Base-by-base conservation (phyloP, 495 filamentous ascomycete genomes). In the Penicillium coprophilum region DNA sequence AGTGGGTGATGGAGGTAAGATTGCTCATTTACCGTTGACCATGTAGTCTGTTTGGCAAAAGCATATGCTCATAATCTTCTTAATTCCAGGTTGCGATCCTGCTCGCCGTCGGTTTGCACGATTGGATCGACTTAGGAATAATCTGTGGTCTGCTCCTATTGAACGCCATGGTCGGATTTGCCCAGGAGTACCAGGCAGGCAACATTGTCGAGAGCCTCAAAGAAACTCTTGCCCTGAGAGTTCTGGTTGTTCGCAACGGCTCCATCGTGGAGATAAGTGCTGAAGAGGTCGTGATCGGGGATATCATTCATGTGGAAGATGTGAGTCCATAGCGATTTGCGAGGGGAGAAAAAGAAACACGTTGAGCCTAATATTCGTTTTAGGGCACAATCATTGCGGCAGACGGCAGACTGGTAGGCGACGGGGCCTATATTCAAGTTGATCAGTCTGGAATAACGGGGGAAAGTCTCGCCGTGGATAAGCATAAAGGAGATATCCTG, bases 391-490 rank as follows among this genome's bases (percentile, higher is more conserved):
- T 96, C 59, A 85, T 96, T 69, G 87, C 91, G 47, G 92, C 91
- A 62, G 92, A 96, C 70, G 92, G 92, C 55, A 85, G 85, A 50
- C 84, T 96, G 65, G 81, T 92, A 56, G 89, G 87, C 66, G 84
- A 89, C 43, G 82, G 85, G 63, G 85, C 88, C 53, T 88, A 87
- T 78, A 82, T 96, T 49, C 90, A 95, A 70, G 86, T 96, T 57
- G 92, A 96, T 73, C 92, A 96, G 76, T 96, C 91, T 56, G 82
- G 88, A 59, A 89, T 96, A 65, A 96, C 92, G 30, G 92, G 92
- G 57, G 92, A 96, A 76, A 96, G 92, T 63, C 84, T 96, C 54
- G 90, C 91, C 57, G 90, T 94, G 55, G 88, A 92, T 72, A 96
- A 93, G 77, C 83, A 87, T 71, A 85, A 86, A 70, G 81, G 81